Percentiles rank a stretch among this genome's conserved stretches.
Evolutionary conservation across 345 rosid genomes (phyloP).

Genomic region (Acer negundo): DNA sequence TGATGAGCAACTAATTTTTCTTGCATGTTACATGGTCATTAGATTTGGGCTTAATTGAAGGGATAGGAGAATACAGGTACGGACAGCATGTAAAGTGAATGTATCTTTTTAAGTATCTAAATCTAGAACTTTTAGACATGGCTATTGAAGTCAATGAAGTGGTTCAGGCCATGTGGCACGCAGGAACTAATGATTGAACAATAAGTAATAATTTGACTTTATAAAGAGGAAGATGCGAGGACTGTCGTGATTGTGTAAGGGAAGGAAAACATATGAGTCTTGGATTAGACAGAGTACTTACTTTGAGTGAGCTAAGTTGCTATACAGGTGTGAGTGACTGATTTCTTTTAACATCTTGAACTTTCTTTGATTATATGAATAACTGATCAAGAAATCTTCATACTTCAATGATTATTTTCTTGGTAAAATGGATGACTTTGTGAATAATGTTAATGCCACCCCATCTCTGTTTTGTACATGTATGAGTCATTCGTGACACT

Average conservation of each 20-base stretch:
- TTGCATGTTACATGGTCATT: background rate
- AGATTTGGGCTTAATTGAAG: background rate
- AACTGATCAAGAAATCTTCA: background rate
- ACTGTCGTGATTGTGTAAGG: too few species aligned
- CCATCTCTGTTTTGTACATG: background rate
- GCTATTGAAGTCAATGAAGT: constrained; percentile 5
- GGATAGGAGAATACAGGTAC: background rate
- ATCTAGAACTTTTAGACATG: background rate
- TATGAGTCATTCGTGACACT: too few species aligned
- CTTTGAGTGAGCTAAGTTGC: background rate
- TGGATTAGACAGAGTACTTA: background rate
- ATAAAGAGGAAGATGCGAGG: background rate
- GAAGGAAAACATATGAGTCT: background rate
- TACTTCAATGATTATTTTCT: background rate
- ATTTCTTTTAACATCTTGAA: background rate
- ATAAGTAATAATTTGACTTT: background rate
- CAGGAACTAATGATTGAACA: background rate
- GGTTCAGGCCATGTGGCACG: background rate
- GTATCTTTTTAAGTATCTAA: background rate
- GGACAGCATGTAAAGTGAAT: background rate
- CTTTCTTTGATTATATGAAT: background rate
- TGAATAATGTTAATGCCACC: background rate
- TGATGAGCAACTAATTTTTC: background rate
- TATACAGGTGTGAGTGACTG: background rate
- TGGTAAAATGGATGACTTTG: background rate